phyloP scores from a whole-genome alignment of 2,329 filamentous ascomycete species.

The Paecilomyces formosus region DNA sequence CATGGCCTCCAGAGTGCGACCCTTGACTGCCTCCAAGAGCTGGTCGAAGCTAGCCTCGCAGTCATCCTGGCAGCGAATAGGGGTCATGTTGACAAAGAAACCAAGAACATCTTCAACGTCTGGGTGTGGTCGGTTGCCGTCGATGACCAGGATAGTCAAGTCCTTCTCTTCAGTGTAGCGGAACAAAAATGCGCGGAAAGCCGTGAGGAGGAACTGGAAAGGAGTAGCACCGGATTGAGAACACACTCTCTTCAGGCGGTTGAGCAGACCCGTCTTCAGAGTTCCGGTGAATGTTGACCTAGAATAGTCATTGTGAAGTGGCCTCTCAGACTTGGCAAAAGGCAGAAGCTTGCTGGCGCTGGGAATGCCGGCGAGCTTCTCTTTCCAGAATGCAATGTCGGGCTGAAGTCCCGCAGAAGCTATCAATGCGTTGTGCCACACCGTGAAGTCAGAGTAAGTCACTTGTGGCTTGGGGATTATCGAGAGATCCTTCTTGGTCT shows the following conservation, averaged over 20 bases:
- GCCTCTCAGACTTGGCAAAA: slow-evolving; percentile 8
- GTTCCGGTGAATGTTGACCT: slow-evolving; percentile 8
- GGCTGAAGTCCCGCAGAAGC: slow-evolving; percentile 7
- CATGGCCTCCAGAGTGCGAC: slow-evolving; percentile 6
- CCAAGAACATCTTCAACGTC: slow-evolving; percentile 12
- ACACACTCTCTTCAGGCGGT: slow-evolving; percentile 20
- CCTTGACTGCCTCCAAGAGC: neutral
- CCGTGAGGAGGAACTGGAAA: slow-evolving; percentile 14
- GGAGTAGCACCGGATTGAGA: slow-evolving; percentile 13
- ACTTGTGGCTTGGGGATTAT: slow-evolving; percentile 9
- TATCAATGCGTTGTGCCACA: slow-evolving; percentile 15
- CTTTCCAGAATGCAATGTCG: slow-evolving; percentile 11
- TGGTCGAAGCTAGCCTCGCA: neutral
- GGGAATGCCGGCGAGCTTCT: slow-evolving; percentile 7
- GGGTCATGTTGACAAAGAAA: slow-evolving; percentile 16
- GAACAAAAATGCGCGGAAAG: slow-evolving; percentile 13
- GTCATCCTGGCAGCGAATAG: slow-evolving; percentile 9
- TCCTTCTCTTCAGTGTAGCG: slow-evolving; percentile 14
- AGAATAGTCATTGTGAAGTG: slow-evolving; percentile 6
- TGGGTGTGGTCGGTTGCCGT: slow-evolving; percentile 14
- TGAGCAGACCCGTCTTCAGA: slow-evolving; percentile 10
- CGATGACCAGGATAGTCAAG: slow-evolving; percentile 13
- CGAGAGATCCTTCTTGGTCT: slow-evolving; percentile 6
- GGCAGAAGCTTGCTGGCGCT: slow-evolving; percentile 8
- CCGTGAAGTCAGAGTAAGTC: slow-evolving; percentile 15